Evolutionary conservation across 352 stramenopile species (phyloP), one percentile per base, ranked within the genome.

Genomic region (Plasmopara viticola): DNA sequence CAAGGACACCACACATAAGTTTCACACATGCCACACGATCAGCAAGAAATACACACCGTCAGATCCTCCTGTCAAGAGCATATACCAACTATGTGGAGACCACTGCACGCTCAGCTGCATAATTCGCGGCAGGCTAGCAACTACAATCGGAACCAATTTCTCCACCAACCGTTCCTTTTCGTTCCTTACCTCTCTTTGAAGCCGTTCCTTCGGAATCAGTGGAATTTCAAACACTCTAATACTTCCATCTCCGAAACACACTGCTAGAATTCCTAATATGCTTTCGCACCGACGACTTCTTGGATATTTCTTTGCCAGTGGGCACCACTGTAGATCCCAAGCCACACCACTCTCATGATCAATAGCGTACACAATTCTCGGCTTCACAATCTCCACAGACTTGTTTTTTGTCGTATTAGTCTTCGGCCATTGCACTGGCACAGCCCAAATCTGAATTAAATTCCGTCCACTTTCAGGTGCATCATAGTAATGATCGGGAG

Each of bases 321-420:
- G 78, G 25, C 72, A 78, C 84, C 84, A 94, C 48, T 92, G 79
- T 34, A 94, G 51, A 45, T 88, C 77, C 84, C 84, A 94, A 12
- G 70, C 80, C 8, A 88, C 81, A 12, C 79, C 81, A n/a, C 72
- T 76, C 14, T 72, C 46, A 44, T 94, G 84, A 34, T 86, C 79
- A 33, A 94, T 90, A 17, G 67, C 80, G 42, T 81, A 89, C 49
- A 92, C 76, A 7, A 90, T 60, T 15, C 66, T 56, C 9, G 81
- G 80, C 20, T 76, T 70, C 20, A 64, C 52, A 2, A 49, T 25
- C 18, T 63, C 39, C 34, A 39, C 6, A 10, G 31, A 35, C 31
- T 31, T 4, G 5, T 20, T 31, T 40, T 48, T 10, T 25, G 28
- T 39, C 18, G 54, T 39, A 0, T 20, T 46, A 31, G 30, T 25